Percentiles rank a stretch among this genome's conserved stretches.
These are phyloP conservation scores for Linum lewisii DNA, from an alignment of 345 rosid genomes.

Conservation along the genomic window DNA sequence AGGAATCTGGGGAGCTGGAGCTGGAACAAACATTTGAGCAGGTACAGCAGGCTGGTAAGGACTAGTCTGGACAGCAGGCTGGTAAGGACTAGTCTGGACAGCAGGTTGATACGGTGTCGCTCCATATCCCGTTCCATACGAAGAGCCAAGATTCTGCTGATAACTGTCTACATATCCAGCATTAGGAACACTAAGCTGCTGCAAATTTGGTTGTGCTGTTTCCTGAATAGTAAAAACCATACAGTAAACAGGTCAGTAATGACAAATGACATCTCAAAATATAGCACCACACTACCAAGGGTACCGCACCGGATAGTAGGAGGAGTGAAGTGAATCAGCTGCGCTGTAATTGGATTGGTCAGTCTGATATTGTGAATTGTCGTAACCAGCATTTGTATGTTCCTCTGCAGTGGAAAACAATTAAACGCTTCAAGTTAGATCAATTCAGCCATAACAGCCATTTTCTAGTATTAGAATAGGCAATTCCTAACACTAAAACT, in stretches of 20 bases:
- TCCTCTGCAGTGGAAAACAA: conserved; percentile 24
- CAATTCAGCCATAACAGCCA: not conserved
- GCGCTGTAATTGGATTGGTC: conserved; percentile 26
- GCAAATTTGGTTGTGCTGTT: conserved; percentile 26
- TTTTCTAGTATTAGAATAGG: not conserved
- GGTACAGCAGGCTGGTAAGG: conserved; percentile 11
- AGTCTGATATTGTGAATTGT: conserved; percentile 29
- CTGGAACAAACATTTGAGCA: conserved; percentile 10
- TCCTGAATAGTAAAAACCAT: conserved; percentile 22
- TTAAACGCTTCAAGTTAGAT: not conserved
- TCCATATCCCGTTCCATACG: conserved; percentile 40
- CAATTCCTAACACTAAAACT: not conserved
- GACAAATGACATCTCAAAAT: conserved; percentile 6
- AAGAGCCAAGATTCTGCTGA: conserved; percentile 38
- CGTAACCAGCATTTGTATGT: conserved; percentile 35
- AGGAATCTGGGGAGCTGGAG: conserved; percentile 30
- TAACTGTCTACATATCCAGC: conserved; percentile 51
- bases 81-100: conserved; percentile 5
- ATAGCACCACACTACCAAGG: not conserved
- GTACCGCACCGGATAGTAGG: conserved; percentile 34
- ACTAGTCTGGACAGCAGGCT: not conserved
- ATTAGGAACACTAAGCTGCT: conserved; percentile 29
- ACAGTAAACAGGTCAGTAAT: not conserved
- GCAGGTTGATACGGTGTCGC: not conserved
- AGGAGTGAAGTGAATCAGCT: conserved; percentile 28